These are phyloP conservation scores for Sarocladium oryzae DNA, from an alignment of 2,329 filamentous ascomycete genomes.

Conservation along the genomic window DNA sequence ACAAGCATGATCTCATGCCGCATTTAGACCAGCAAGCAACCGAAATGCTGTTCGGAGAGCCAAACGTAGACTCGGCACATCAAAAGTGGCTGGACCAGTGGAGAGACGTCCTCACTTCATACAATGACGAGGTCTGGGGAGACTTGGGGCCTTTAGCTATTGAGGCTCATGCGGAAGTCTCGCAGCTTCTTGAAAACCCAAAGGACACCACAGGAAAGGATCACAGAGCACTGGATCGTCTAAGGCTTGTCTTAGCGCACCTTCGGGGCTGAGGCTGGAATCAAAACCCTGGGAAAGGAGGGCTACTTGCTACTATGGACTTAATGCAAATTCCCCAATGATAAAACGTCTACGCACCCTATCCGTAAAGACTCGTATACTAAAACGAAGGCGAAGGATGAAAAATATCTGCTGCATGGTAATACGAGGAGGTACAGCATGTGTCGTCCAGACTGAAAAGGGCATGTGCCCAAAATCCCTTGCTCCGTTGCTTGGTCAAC, in stretches of 20 bases:
- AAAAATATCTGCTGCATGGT: background rate
- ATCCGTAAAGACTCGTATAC: too few relatives aligned
- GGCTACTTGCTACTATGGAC: background rate
- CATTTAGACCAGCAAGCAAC: constrained; percentile 15
- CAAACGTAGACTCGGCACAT: constrained; percentile 31
- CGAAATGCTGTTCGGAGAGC: constrained; percentile 30
- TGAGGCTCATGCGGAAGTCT: constrained; percentile 50
- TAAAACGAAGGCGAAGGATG: constrained; percentile 10
- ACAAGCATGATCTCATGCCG: constrained; percentile 38
- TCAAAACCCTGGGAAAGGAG: background rate
- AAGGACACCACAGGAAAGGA: constrained; percentile 9
- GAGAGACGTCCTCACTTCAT: constrained; percentile 48
- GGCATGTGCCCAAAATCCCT: background rate
- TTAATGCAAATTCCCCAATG: too few relatives aligned
- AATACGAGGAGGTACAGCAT: background rate
- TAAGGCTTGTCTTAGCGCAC: constrained; percentile 31
- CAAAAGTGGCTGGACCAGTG: constrained; percentile 47
- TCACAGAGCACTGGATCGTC: constrained; percentile 23
- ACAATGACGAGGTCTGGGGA: constrained; percentile 64
- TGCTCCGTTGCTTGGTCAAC: constrained; percentile 13
- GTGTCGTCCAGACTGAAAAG: background rate
- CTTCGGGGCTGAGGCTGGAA: constrained; percentile 21
- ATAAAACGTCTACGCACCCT: too few relatives aligned
- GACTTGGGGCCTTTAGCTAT: constrained; percentile 49
- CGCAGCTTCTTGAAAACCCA: constrained; percentile 25